Base-by-base conservation (phyloP, 805 yeast species). In the Lachancea kluyveri region DNA sequence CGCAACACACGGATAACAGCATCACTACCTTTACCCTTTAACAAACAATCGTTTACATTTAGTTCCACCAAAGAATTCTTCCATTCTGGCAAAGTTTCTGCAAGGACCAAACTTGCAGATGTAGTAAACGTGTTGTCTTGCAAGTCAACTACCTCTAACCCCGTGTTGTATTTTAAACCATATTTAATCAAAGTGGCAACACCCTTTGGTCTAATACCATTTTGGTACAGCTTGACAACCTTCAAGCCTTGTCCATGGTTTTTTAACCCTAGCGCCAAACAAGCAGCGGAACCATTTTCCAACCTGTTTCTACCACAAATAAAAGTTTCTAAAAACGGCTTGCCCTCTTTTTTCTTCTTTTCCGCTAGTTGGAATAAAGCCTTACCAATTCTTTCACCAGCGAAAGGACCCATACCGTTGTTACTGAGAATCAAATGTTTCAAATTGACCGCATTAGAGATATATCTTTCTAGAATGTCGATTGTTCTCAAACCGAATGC, bases 321-420 rank as follows among this genome's bases (percentile, higher is more conserved):
- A 45, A 92, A 90, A 1, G 96, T 85, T 49, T 80, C 78, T 52
- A 87, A 70, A 33, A 72, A 62, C 14, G 70, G 65, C 24, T 62
- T 60, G 18, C 54, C 48, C n/a, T 58, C 54, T 29, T 57, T 57
- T 42, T 65, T 57, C 60, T 87, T 87, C 36, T 77, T 79, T 31
- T 57, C 58, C 13, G 92, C 76, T 42, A 90, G 70, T 45, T 72
- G 69, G 62, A 67, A 84, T 28, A 92, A 71, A 4, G 95, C 84
- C 48, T 77, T 76, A 39, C 96, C 99, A 40, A 92, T 83, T 56
- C 95, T 74, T 36, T 90, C 80, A 48, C 99, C 98, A 1, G 97
- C 95, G 56, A 82, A 82, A 16, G 99, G 99, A 21, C 99, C 99
- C 77, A 92, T 80, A 35, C 99, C 99, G 58, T 92, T 92, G 62